phyloP scores from a whole-genome alignment of 495 filamentous ascomycete genomes.

The Glutinoglossum americanum region DNA sequence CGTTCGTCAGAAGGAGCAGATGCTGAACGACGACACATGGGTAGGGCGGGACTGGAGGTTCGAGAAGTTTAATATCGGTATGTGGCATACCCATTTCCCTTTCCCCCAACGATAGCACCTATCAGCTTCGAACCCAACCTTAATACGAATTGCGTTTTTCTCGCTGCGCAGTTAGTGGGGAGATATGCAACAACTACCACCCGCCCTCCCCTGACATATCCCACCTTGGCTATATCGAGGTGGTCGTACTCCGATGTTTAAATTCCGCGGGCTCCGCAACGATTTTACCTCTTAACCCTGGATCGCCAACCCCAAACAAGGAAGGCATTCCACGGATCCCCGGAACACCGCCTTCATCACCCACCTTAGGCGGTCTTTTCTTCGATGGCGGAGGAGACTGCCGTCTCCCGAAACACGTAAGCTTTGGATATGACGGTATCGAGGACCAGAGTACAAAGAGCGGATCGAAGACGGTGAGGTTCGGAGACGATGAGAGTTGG shows the following conservation, averaged over 20 bases:
- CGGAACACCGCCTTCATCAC: not conserved
- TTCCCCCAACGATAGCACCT: no score
- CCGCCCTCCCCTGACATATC: conserved; percentile 10
- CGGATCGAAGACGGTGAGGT: not conserved
- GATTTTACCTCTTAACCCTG: not conserved
- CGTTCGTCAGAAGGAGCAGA: conserved; percentile 25
- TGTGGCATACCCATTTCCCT: conserved; percentile 2
- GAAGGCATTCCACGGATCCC: not conserved
- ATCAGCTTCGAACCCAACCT: not conserved
- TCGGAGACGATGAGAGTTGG: not conserved
- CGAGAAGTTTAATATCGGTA: conserved; percentile 20
- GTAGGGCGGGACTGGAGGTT: conserved; percentile 24
- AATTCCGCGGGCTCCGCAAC: not conserved
- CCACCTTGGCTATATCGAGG: conserved; percentile 26
- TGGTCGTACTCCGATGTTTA: conserved; percentile 22
- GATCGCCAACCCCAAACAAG: not conserved
- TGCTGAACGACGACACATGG: conserved; percentile 16
- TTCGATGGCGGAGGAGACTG: not conserved
- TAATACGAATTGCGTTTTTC: not conserved
- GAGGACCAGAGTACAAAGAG: not conserved
- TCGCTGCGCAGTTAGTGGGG: not conserved
- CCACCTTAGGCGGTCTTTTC: not conserved
- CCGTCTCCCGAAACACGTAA: not conserved
- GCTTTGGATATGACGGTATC: not conserved
- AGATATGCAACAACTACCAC: not conserved